phyloP scores from a whole-genome alignment of 345 rosid genomes.

The Pistacia vera region DNA sequence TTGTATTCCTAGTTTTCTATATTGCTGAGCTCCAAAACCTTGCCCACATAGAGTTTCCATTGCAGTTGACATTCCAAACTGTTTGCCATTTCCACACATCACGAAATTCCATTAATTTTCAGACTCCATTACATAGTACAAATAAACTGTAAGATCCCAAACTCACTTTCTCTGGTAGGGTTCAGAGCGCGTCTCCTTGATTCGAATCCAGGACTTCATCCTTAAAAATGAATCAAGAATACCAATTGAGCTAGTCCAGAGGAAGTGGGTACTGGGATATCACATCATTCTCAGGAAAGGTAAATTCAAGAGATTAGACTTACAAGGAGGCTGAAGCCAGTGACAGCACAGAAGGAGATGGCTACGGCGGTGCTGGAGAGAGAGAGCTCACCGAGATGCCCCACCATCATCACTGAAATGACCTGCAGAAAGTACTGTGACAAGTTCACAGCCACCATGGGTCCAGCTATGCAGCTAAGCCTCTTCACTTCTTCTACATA shows the following conservation, averaged over 20 bases:
- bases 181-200: no score
- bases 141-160: no score
- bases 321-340: slow-evolving; percentile 79
- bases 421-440: slow-evolving; percentile 61
- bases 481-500: slow-evolving; percentile 46
- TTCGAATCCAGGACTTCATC: no score
- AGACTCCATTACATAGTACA: no score
- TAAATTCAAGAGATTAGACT: slow-evolving; percentile 16
- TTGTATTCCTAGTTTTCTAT: slow-evolving; percentile 52
- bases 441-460: slow-evolving; percentile 65
- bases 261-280: no score
- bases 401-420: slow-evolving; percentile 71
- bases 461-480: slow-evolving; percentile 56
- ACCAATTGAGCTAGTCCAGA: no score
- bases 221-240: no score
- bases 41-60: slow-evolving; percentile 86
- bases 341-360: slow-evolving; percentile 64
- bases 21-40: slow-evolving; percentile 70
- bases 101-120: background rate
- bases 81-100: slow-evolving; percentile 13
- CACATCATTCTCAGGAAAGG: background rate
- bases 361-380: slow-evolving; percentile 85
- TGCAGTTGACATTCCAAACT: slow-evolving; percentile 78
- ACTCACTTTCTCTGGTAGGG: no score
- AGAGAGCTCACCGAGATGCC: slow-evolving; percentile 75